Percentiles rank a stretch among this genome's conserved stretches.
Evolutionary conservation across 1,139 yeast species (phyloP).

Genomic region (Saccharomyces hybrid): DNA sequence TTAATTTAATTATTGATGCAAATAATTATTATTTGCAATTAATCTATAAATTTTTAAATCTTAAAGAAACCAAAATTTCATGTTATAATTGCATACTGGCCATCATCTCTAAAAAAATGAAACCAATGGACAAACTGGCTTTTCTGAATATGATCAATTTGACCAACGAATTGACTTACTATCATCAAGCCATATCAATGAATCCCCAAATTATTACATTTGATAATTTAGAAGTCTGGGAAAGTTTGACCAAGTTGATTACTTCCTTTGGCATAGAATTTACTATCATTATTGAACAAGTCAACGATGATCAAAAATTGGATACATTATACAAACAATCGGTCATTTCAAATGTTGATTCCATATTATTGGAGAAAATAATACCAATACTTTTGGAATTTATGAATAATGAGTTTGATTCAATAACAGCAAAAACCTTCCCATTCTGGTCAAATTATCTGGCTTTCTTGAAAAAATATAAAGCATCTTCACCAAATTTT

Average conservation of each 20-base stretch:
- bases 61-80: conserved; percentile 42
- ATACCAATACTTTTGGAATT: conserved; percentile 70
- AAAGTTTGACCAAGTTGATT: conserved; percentile 64
- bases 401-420: conserved; percentile 75
- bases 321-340: conserved; percentile 22
- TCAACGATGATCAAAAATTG: conserved; percentile 25
- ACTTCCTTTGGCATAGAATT: conserved; percentile 73
- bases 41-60: conserved; percentile 55
- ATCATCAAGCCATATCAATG: neutral
- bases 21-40: conserved; percentile 44
- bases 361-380: conserved; percentile 44
- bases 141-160: conserved; percentile 62
- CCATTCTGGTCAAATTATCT: conserved; percentile 72
- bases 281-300: conserved; percentile 41
- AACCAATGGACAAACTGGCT: conserved; percentile 74
- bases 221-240: conserved; percentile 57
- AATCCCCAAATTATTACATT: conserved; percentile 7
- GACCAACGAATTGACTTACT: conserved; percentile 35
- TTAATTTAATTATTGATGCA: conserved; percentile 63
- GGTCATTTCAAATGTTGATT: conserved; percentile 38
- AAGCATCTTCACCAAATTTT: neutral
- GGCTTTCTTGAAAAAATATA: conserved; percentile 48
- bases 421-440: conserved; percentile 74
- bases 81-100: conserved; percentile 74
- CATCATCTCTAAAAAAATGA: conserved; percentile 86